A percentile compares a stretch with the other conserved stretches of the same genome.
Conservation (phyloP, 2,329 filamentous ascomycete species). For the Penicillium sclerotiorum region DNA sequence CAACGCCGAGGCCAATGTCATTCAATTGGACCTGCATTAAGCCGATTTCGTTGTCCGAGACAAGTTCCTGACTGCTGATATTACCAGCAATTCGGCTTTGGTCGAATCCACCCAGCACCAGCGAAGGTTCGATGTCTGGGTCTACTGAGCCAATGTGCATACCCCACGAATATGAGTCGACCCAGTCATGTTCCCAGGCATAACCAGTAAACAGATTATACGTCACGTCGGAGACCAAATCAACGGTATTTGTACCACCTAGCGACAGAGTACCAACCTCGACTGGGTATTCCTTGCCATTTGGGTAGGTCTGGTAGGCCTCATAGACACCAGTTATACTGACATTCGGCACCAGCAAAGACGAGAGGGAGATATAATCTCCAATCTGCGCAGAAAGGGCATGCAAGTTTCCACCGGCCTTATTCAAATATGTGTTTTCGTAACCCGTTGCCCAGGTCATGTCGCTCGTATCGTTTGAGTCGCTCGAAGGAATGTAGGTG, state of each 20-base stretch:
- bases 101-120: slow-evolving; percentile 48
- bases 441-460: background rate
- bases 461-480: slow-evolving; percentile 13
- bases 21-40: slow-evolving; percentile 29
- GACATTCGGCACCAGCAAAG: slow-evolving; percentile 16
- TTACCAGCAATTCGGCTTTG: slow-evolving; percentile 41
- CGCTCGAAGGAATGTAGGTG: background rate
- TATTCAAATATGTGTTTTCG: background rate
- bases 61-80: slow-evolving; percentile 19
- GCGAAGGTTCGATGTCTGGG: slow-evolving; percentile 37
- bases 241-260: slow-evolving; percentile 12
- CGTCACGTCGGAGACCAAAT: background rate
- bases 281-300: slow-evolving; percentile 21
- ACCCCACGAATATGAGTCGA: slow-evolving; percentile 45
- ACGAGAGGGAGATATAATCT: slow-evolving; percentile 12
- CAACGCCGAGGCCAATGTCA: slow-evolving; percentile 48
- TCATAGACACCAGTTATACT: slow-evolving; percentile 21
- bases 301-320: slow-evolving; percentile 24
- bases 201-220: background rate
- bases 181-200: slow-evolving; percentile 17
- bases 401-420: background rate
- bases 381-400: background rate
- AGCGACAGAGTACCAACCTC: slow-evolving; percentile 23
- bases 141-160: slow-evolving; percentile 48
- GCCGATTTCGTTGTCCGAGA: slow-evolving; percentile 13